Evolutionary conservation across 2,329 filamentous ascomycete genomes (phyloP).

Genomic region (Fusarium verticillioides): DNA sequence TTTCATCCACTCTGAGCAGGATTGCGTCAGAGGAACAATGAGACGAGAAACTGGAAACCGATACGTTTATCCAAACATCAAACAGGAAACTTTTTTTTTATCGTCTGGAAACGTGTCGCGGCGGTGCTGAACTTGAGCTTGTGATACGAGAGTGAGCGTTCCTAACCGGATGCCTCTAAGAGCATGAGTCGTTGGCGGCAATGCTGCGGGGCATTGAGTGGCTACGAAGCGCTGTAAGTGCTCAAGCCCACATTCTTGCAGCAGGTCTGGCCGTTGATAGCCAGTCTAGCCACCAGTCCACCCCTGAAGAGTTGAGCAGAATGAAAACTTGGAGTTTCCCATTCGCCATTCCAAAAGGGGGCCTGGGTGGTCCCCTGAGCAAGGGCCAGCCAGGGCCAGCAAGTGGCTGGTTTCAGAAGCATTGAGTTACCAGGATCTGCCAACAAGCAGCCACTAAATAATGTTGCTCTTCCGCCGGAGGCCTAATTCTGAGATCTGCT

Average conservation of each 20-base stretch:
- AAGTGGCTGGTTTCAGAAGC: constrained; percentile 44
- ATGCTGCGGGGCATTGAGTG: constrained; percentile 38
- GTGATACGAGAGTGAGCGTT: constrained; percentile 24
- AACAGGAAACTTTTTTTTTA: constrained; percentile 15
- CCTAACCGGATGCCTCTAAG: constrained; percentile 39
- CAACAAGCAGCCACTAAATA: constrained; percentile 37
- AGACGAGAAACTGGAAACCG: constrained; percentile 11
- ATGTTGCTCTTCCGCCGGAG: constrained; percentile 16
- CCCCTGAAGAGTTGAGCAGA: constrained; percentile 30
- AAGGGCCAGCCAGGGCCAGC: constrained; percentile 30
- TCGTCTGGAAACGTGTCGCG: constrained; percentile 16
- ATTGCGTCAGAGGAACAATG: constrained; percentile 32
- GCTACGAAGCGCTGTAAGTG: constrained; percentile 31
- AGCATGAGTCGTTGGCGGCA: constrained; percentile 34
- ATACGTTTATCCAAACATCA: constrained; percentile 27
- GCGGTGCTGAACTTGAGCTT: constrained; percentile 11
- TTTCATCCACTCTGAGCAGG: constrained; percentile 5
- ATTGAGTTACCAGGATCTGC: constrained; percentile 15
- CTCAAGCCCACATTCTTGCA: constrained; percentile 16
- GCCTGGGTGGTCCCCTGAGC: constrained; percentile 25
- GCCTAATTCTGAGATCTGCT: constrained; percentile 39
- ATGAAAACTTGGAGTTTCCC: constrained; percentile 14
- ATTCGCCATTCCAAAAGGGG: constrained; percentile 26
- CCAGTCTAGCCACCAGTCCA: constrained; percentile 8
- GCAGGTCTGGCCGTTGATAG: constrained; percentile 27